Conservation (phyloP, 148 eudicot species). For the Amaranthus cruentus region DNA sequence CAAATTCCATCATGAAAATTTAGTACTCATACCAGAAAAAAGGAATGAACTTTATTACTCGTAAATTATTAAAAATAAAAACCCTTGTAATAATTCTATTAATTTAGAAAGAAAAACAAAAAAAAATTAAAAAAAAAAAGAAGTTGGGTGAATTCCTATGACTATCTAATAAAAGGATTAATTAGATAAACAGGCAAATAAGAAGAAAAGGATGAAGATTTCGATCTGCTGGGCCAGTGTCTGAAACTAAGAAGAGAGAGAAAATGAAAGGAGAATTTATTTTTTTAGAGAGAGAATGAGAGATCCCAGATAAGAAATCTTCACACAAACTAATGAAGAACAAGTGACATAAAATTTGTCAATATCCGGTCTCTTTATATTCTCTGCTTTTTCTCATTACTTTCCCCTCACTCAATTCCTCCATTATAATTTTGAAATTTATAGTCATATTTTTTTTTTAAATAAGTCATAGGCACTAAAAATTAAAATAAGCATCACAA, state of each 20-base stretch:
- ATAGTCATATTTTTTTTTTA: too few species aligned
- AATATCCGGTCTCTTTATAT: constrained; percentile 93
- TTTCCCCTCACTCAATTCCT: too few species aligned
- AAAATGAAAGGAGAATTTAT: constrained; percentile 9
- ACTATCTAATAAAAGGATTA: constrained; percentile 36
- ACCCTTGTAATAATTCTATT: constrained; percentile 4
- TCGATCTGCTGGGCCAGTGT: constrained; percentile 84
- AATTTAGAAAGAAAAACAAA: too few species aligned
- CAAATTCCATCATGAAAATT: constrained; percentile 33
- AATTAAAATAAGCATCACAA: too few species aligned
- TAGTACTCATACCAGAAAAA: constrained; percentile 29
- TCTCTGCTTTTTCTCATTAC: constrained; percentile 36
- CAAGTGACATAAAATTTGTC: constrained; percentile 96
- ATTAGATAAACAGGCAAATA: constrained; percentile 18
- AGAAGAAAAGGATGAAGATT: constrained; percentile 44
- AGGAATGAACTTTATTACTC: constrained; percentile 31
- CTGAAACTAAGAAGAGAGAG: constrained; percentile 30
- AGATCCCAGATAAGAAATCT: constrained; percentile 98
- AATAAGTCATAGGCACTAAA: too few species aligned
- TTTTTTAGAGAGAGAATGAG: constrained; percentile 35
- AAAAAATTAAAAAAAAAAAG: constrained; percentile 8
- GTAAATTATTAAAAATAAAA: constrained; percentile 13
- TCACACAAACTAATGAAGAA: constrained; percentile 89
- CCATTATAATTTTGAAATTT: not conserved
- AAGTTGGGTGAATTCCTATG: constrained; percentile 31